Evolutionary conservation across 306 rosid species (phyloP).

Genomic region (Luffa aegyptiaca): DNA sequence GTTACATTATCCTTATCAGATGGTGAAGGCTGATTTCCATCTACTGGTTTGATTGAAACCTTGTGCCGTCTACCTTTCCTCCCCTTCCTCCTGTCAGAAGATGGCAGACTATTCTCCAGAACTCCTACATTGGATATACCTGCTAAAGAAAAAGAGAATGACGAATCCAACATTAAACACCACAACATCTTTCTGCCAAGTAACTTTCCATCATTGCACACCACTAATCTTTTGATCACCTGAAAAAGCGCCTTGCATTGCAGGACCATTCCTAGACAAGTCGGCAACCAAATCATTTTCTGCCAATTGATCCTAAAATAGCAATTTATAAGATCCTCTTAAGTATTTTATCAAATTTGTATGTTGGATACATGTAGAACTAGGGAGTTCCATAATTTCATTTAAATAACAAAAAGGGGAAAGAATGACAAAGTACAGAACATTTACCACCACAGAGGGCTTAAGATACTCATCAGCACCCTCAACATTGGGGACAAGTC

Average conservation of each 20-base stretch:
- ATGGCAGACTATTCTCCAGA: slow-evolving; percentile 44
- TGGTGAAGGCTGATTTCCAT: slow-evolving; percentile 35
- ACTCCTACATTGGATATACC: slow-evolving; percentile 42
- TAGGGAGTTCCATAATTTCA: background rate
- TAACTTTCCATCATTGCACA: slow-evolving; percentile 21
- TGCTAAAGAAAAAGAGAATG: slow-evolving; percentile 26
- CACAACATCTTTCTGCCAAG: slow-evolving; percentile 6
- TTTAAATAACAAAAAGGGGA: background rate
- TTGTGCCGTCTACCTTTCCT: slow-evolving; percentile 57
- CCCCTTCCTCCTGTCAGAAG: slow-evolving; percentile 49
- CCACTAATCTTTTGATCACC: slow-evolving; percentile 23
- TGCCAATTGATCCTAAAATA: slow-evolving; percentile 41
- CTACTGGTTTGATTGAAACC: slow-evolving; percentile 43
- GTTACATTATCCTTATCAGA: slow-evolving; percentile 33
- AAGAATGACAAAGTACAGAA: slow-evolving; percentile 11
- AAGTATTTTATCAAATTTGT: background rate
- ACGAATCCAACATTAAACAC: slow-evolving; percentile 5
- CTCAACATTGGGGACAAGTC: slow-evolving; percentile 24
- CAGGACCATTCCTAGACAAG: slow-evolving; percentile 37
- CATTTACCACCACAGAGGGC: slow-evolving; percentile 36
- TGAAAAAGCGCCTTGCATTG: slow-evolving; percentile 22
- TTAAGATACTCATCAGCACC: slow-evolving; percentile 26
- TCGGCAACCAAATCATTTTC: slow-evolving; percentile 33
- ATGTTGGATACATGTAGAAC: background rate
- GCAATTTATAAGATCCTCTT: slow-evolving; percentile 14